phyloP scores from a whole-genome alignment of 2,329 filamentous ascomycete species.

The Alternaria ventricosa region DNA sequence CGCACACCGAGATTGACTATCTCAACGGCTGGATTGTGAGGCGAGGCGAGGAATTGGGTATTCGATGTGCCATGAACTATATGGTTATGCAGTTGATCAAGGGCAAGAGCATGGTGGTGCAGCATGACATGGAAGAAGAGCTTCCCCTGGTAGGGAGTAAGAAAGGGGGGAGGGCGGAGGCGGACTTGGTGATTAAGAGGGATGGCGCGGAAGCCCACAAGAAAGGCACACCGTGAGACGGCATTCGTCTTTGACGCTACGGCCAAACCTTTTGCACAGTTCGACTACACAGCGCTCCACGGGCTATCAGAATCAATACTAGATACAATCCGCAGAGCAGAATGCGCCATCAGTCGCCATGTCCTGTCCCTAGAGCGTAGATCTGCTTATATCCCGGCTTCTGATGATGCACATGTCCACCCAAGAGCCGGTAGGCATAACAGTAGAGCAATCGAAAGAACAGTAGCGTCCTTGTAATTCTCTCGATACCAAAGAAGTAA shows the following conservation, averaged over 20 bases:
- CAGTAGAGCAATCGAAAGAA: neutral
- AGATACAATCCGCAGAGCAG: neutral
- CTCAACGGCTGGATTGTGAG: constrained; percentile 87
- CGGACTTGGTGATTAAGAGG: neutral
- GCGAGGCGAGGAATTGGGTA: constrained; percentile 73
- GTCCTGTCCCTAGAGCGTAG: neutral
- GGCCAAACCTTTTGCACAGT: neutral
- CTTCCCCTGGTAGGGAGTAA: constrained; percentile 43
- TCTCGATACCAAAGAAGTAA: neutral
- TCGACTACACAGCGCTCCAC: neutral
- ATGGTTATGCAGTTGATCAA: constrained; percentile 76
- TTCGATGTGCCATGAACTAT: constrained; percentile 75
- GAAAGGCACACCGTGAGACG: neutral
- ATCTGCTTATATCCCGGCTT: neutral
- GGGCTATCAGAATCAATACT: neutral
- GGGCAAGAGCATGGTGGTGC: constrained; percentile 65
- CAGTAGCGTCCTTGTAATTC: neutral
- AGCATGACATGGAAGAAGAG: constrained; percentile 49
- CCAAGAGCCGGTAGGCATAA: constrained; percentile 19
- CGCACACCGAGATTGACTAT: constrained; percentile 77
- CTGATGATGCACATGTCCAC: constrained; percentile 10
- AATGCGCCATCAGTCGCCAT: neutral
- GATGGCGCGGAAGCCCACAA: neutral
- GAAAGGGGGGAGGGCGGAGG: constrained; percentile 11
- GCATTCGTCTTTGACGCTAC: neutral